These are phyloP conservation scores for Oidium heveae DNA, from an alignment of 2,329 filamentous ascomycete species.

Conservation along the genomic window DNA sequence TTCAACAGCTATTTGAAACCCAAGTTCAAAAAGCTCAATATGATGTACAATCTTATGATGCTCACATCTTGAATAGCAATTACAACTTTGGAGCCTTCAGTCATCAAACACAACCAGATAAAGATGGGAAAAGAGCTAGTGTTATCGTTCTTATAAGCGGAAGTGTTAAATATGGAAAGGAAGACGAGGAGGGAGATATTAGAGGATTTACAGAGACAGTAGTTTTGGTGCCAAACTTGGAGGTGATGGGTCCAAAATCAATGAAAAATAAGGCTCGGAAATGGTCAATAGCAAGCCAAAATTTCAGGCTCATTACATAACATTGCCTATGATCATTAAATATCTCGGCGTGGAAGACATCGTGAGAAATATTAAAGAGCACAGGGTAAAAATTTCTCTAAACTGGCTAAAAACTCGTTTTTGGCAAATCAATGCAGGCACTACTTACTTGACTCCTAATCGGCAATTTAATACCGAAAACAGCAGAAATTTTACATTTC, in stretches of 20 bases:
- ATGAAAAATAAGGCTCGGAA: constrained; percentile 23
- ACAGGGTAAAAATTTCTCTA: too few species aligned
- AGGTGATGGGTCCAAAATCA: constrained; percentile 26
- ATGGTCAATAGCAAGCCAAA: constrained; percentile 49
- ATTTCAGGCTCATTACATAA: constrained; percentile 26
- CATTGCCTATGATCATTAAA: constrained; percentile 10
- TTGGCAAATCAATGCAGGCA: too few species aligned
- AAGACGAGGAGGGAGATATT: constrained; percentile 27
- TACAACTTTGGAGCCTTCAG: constrained; percentile 32
- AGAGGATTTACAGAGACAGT: constrained; percentile 60
- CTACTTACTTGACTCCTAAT: too few species aligned
- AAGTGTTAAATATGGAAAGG: constrained; percentile 36
- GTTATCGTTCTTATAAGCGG: constrained; percentile 53
- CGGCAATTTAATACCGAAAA: too few species aligned
- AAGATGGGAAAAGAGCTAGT: constrained; percentile 35
- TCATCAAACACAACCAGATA: constrained; percentile 16
- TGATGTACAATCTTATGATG: constrained; percentile 52
- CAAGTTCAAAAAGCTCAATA: constrained; percentile 37
- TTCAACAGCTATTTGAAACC: constrained; percentile 41
- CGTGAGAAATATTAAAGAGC: too few species aligned
- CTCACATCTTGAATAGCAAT: constrained; percentile 49
- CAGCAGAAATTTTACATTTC: too few species aligned
- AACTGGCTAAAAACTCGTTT: too few species aligned
- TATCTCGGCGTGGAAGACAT: too few species aligned
- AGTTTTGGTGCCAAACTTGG: constrained; percentile 55